Percentiles rank a stretch among this genome's conserved stretches.
phyloP scores from a whole-genome alignment of 257 asterid species.

The Solanum medicagineum region DNA sequence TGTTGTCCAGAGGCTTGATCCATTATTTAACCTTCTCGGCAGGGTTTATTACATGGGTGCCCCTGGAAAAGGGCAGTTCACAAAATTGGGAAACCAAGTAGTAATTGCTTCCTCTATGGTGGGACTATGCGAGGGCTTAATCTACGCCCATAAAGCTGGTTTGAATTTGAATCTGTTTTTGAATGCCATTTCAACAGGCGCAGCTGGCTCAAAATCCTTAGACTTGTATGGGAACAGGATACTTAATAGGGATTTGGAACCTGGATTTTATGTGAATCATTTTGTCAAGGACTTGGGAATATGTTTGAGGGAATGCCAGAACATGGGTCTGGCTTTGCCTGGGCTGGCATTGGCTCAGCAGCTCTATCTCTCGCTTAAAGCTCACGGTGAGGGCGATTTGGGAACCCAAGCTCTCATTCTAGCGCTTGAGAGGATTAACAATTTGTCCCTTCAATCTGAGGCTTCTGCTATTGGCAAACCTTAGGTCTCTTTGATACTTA shows the following conservation, averaged over 20 bases:
- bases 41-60: conserved; percentile 80
- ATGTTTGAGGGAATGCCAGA: conserved; percentile 84
- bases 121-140: conserved; percentile 77
- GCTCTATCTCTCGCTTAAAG: conserved; percentile 24
- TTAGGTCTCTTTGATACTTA: background rate
- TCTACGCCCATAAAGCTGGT: conserved; percentile 75
- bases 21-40: conserved; percentile 27
- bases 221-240: conserved; percentile 75
- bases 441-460: conserved; percentile 25
- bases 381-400: conserved; percentile 78
- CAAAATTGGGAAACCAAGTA: conserved; percentile 73
- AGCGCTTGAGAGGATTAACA: conserved; percentile 79
- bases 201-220: conserved; percentile 85
- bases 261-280: conserved; percentile 89
- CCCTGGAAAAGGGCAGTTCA: conserved; percentile 85
- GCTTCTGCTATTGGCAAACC: background rate
- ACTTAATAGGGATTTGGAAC: conserved; percentile 61
- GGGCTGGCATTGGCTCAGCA: conserved; percentile 90
- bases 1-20: conserved; percentile 7
- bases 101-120: conserved; percentile 75
- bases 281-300: conserved; percentile 96
- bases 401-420: conserved; percentile 85
- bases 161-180: conserved; percentile 38
- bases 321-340: conserved; percentile 78
- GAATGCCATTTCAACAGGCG: conserved; percentile 70